These are phyloP conservation scores for Aureobasidium sp. DNA, from an alignment of 2,329 filamentous ascomycete species.

Conservation along the genomic window DNA sequence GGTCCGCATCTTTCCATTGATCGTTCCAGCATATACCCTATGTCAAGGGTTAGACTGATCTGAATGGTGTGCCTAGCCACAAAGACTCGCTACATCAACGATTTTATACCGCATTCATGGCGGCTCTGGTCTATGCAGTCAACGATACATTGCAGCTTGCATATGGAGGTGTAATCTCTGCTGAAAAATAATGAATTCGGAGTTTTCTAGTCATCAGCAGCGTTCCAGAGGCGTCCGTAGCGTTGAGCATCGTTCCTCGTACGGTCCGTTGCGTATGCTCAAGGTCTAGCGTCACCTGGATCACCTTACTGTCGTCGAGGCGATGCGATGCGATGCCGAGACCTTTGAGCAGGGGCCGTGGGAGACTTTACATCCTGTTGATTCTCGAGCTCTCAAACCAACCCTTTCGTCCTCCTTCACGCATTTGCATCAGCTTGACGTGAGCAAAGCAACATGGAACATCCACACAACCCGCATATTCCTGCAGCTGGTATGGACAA, in stretches of 20 bases:
- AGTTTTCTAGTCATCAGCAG: neutral
- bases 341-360: neutral
- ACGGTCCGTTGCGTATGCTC: too few relatives aligned
- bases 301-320: neutral
- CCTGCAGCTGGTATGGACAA: neutral
- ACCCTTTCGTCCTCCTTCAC: neutral
- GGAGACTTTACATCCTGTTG: neutral
- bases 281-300: neutral
- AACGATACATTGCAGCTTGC: neutral
- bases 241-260: neutral
- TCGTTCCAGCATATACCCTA: neutral
- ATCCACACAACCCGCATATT: neutral
- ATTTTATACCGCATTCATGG: neutral
- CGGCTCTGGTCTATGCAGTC: neutral
- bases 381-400: neutral
- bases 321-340: neutral
- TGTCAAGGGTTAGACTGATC: neutral
- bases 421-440: neutral
- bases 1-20: neutral
- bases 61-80: neutral
- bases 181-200: neutral
- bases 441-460: neutral
- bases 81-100: neutral
- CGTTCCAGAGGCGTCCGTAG: neutral
- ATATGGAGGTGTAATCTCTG: neutral